Evolutionary conservation across 2,329 filamentous ascomycete species (phyloP).

Genomic region (Fusarium ambrosium): DNA sequence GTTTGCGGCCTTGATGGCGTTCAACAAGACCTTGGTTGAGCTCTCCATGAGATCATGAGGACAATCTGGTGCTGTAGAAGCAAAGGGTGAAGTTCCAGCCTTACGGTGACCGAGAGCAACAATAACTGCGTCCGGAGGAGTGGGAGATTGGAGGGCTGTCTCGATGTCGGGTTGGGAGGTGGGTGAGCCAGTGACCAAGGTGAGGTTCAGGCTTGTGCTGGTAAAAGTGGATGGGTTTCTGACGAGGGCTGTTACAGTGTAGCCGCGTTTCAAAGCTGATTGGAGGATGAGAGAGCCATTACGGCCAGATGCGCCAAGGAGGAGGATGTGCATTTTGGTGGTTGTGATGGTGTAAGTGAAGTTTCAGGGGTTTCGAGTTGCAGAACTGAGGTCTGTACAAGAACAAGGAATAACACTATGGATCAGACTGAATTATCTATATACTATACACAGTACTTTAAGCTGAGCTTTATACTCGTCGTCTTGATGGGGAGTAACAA

Average conservation of each 20-base stretch:
- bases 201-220: neutral
- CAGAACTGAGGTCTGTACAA: neutral
- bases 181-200: neutral
- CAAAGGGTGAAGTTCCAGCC: conserved; percentile 61
- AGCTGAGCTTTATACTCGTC: conserved; percentile 21
- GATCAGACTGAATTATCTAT: rapidly evolving
- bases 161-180: conserved; percentile 50
- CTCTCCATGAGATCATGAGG: conserved; percentile 41
- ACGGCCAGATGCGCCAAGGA: conserved; percentile 62
- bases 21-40: conserved; percentile 23
- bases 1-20: conserved; percentile 53
- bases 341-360: conserved; percentile 15
- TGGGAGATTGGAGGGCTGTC: conserved; percentile 47
- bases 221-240: neutral
- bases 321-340: conserved; percentile 58
- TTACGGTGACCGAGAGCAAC: conserved; percentile 64
- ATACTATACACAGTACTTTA: neutral
- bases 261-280: conserved; percentile 54
- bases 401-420: too few species aligned
- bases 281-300: conserved; percentile 60
- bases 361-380: neutral
- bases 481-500: neutral
- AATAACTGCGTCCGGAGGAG: conserved; percentile 55
- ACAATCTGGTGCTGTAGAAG: conserved; percentile 53
- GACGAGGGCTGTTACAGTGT: conserved; percentile 56